Base-by-base conservation (phyloP, 2,329 filamentous ascomycete genomes). In the Alternaria sp. region DNA sequence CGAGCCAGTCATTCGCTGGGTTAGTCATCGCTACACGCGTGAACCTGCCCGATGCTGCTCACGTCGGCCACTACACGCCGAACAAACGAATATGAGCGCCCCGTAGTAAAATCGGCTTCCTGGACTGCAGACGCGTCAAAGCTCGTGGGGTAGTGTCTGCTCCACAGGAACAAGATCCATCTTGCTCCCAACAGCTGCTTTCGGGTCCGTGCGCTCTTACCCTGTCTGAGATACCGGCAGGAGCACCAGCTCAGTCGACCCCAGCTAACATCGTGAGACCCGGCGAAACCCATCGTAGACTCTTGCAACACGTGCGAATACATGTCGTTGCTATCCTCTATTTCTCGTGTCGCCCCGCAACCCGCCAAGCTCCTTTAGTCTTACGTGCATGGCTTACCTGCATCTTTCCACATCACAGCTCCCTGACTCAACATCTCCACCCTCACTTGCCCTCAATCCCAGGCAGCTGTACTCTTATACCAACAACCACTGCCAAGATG, bases 401-500 rank as follows among this genome's bases (percentile, higher is more conserved):
- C 44, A 15, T 37, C 5, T 15, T 23, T n/a, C 20, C 20, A 37
- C 20, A 37, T 4, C 14, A 25, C 14, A 11, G 4, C 28, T 18
- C 10, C 14, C 15, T 37, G 1, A 14, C 6, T 53, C 49, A 25
- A 23, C 9, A 18, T 18, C 23, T 8, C 30, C 8, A 20, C 8
- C 14, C n/a, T 37, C 9, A 4, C 14, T 23, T n/a, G 4, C 15
- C 33, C 15, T n/a, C 15, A 41, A n/a, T 1, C 10, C 15, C 10
- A n/a, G 15, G 8, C 15, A 41, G 0, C 37, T 18, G 8, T 41
- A 18, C 37, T 41, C n/a, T 6, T 41, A 41, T 18, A 2, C 11
- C 3, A 12, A 5, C 9, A 5, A 1, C 1, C 1, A 23, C 55
- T 20, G 56, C 45, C 60, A 64, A 63, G 33, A 79, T 75, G 71